Evolutionary conservation across 2,329 filamentous ascomycete species (phyloP).

Genomic region (Colletotrichum lindemuthianum): DNA sequence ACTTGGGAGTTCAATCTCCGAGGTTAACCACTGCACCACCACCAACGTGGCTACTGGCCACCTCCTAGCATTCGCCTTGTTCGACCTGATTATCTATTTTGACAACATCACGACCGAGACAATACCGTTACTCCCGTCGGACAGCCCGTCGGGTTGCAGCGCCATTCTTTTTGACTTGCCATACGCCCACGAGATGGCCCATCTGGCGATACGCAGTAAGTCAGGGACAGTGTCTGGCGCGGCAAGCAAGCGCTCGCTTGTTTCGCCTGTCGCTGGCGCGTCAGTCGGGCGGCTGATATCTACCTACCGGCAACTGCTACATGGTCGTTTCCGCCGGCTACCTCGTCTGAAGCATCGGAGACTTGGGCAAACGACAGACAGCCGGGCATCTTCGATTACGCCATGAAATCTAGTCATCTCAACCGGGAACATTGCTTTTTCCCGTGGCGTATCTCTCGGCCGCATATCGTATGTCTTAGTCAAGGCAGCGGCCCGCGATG

Average conservation of each 20-base stretch:
- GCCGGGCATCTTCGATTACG: background rate
- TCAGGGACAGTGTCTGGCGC: background rate
- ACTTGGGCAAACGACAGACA: background rate
- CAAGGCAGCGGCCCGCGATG: conserved; percentile 17
- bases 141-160: too few relatives aligned
- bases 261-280: background rate
- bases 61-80: too few relatives aligned
- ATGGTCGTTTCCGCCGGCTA: too few relatives aligned
- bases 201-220: background rate
- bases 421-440: background rate
- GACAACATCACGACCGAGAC: too few relatives aligned
- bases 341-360: background rate
- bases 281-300: background rate
- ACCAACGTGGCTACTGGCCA: too few relatives aligned
- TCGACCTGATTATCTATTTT: too few relatives aligned
- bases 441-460: too few relatives aligned
- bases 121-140: too few relatives aligned
- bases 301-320: too few relatives aligned
- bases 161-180: background rate
- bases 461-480: background rate
- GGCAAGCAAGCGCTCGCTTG: background rate
- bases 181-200: background rate
- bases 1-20: too few relatives aligned
- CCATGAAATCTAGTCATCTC: background rate
- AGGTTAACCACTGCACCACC: too few relatives aligned